Evolutionary conservation across 768 basidiomycete genomes (phyloP).

Genomic region (Cubamyces sp.): DNA sequence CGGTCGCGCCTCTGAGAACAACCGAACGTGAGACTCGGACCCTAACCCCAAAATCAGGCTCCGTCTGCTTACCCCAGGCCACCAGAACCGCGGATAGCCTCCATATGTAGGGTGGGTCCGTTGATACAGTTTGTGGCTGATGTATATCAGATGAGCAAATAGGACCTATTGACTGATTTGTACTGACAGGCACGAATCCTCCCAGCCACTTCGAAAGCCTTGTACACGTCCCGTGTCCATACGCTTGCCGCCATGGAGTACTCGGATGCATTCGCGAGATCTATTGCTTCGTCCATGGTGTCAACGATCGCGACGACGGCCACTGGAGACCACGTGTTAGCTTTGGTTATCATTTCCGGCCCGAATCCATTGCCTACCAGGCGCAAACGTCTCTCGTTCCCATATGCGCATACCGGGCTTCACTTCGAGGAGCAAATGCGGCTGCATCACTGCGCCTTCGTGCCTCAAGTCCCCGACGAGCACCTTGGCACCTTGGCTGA

Average conservation of each 20-base stretch:
- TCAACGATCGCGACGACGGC: slow-evolving; percentile 49
- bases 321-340: slow-evolving; percentile 34
- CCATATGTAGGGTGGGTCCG: slow-evolving; percentile 52
- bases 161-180: neutral
- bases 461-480: slow-evolving; percentile 47
- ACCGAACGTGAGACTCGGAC: neutral
- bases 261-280: slow-evolving; percentile 57
- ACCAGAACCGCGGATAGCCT: slow-evolving; percentile 41
- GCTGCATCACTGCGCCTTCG: slow-evolving; percentile 49
- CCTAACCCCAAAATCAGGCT: slow-evolving; percentile 20
- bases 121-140: slow-evolving; percentile 60
- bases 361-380: slow-evolving; percentile 40
- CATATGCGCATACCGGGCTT: slow-evolving; percentile 55
- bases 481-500: slow-evolving; percentile 47
- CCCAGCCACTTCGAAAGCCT: slow-evolving; percentile 49
- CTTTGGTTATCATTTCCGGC: neutral
- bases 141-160: neutral
- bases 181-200: slow-evolving; percentile 50
- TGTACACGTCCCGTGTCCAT: slow-evolving; percentile 53
- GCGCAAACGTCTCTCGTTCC: slow-evolving; percentile 66
- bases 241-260: slow-evolving; percentile 55
- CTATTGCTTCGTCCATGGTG: slow-evolving; percentile 57
- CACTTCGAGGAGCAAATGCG: slow-evolving; percentile 52
- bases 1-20: slow-evolving; percentile 36
- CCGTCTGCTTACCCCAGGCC: slow-evolving; percentile 50